Evolutionary conservation across 805 yeast genomes (phyloP), one percentile per base, ranked within the genome.

Genomic region (Spathaspora girioi): DNA sequence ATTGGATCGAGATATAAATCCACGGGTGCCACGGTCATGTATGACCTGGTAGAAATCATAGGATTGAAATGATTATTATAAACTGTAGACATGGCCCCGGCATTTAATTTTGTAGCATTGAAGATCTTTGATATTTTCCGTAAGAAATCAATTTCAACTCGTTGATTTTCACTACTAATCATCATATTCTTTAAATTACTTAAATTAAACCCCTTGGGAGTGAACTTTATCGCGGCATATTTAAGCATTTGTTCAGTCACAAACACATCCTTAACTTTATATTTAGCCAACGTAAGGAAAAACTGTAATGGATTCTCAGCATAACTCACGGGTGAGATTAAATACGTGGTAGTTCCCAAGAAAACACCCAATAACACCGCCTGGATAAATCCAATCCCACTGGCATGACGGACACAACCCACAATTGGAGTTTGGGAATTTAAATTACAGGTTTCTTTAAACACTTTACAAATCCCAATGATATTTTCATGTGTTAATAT

Each of bases 381-480:
- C 65, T 90, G 93, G 26, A 94, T 70, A 63, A 94, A 92, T 0
- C 99, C 99, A 26, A 93, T 67, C 0, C 97, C 97, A 1, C 79
- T 69, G 1, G 89, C 81, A 58, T 92, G 93, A 43, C 96, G 81
- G 8, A 89, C 96, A 66, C 97, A 84, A 0, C 97, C 96, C 42
- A 93, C 76, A 6, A 94, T 74, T 0, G 97, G 86, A 41, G 82
- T 80, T 32, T 80, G 77, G 40, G 87, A 79, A 12, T 85, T 78
- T 69, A 94, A 75, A 54, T 89, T 93, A 61, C 97, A 89, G 0
- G 98, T 93, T 63, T 93, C 97, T 59, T 94, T 93, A 62, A 90
- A 79, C 18, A 89, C 87, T 60, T 92, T 90, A 67, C 97, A 91
- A 66, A 89, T 79, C 2, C 89, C 86, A 58, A 92, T 68, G 11